Conservation (phyloP, 2,329 filamentous ascomycete genomes). For the Diaporthe vaccinii region DNA sequence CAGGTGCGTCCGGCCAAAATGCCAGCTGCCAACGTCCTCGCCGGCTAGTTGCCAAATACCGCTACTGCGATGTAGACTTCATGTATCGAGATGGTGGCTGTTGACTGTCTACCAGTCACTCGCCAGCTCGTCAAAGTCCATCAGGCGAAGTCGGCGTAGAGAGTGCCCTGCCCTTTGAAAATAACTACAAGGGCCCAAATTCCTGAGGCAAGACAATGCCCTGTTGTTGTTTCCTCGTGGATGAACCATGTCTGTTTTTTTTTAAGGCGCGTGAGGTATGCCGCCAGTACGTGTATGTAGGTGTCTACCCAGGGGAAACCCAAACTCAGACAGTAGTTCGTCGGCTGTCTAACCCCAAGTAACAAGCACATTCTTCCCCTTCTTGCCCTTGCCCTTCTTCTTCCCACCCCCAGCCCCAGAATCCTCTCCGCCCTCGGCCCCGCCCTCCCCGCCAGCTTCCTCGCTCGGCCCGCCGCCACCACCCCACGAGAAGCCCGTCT, state of each 20-base stretch:
- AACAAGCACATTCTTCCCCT: slow-evolving; percentile 72
- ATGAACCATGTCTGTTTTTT: background rate
- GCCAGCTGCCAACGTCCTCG: background rate
- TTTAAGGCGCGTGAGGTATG: background rate
- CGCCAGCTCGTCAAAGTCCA: too few species aligned
- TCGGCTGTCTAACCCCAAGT: slow-evolving; percentile 65
- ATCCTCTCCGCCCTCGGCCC: slow-evolving; percentile 46
- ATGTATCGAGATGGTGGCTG: background rate
- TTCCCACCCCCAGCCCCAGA: slow-evolving; percentile 51
- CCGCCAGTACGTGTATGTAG: background rate
- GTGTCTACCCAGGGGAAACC: background rate
- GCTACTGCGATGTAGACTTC: background rate
- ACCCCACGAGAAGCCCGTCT: slow-evolving; percentile 69
- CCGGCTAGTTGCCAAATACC: background rate
- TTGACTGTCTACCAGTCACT: too few species aligned
- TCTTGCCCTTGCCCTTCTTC: slow-evolving; percentile 71
- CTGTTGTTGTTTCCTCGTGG: background rate
- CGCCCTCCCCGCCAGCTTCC: slow-evolving; percentile 40
- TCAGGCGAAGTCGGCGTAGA: too few species aligned
- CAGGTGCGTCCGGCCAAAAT: background rate
- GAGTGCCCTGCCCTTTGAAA: background rate
- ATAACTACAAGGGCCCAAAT: background rate
- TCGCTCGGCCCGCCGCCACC: slow-evolving; percentile 45
- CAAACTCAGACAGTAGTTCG: too few species aligned
- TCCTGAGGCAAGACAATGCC: background rate